Evolutionary conservation across 805 yeast species (phyloP).

Genomic region (Isabelozyma pseudorhagii): DNA sequence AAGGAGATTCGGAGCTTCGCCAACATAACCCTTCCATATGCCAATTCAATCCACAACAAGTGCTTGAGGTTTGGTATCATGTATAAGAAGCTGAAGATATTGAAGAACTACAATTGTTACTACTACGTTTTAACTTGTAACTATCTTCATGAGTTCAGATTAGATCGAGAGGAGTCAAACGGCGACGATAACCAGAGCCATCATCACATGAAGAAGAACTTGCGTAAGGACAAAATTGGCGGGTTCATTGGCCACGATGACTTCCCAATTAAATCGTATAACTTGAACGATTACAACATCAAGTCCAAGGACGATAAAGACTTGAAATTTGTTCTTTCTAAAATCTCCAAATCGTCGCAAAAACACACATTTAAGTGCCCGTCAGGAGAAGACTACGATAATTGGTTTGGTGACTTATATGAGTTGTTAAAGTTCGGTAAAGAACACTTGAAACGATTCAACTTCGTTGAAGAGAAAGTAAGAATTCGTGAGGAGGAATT

Average conservation of each 20-base stretch:
- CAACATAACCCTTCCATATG: conserved; percentile 28
- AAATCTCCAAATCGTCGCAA: conserved; percentile 22
- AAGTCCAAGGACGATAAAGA: conserved; percentile 28
- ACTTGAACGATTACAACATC: conserved; percentile 35
- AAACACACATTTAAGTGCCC: conserved; percentile 45
- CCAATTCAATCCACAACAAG: conserved; percentile 36
- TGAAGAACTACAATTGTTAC: conserved; percentile 35
- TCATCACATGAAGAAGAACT: conserved; percentile 5
- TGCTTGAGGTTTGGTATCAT: conserved; percentile 38
- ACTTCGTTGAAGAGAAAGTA: conserved; percentile 42
- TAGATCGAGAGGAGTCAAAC: conserved; percentile 19
- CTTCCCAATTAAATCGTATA: conserved; percentile 38
- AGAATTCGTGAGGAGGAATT: conserved; percentile 10
- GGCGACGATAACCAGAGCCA: neutral
- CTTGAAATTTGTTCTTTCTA: conserved; percentile 32
- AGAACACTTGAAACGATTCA: conserved; percentile 48
- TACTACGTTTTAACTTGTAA: conserved; percentile 41
- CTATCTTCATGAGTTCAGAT: conserved; percentile 40
- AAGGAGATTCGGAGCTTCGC: conserved; percentile 45
- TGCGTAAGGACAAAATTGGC: conserved; percentile 31
- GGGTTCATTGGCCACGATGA: conserved; percentile 40
- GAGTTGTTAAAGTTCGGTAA: conserved; percentile 48
- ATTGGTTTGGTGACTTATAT: conserved; percentile 55
- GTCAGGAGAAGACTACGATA: conserved; percentile 38
- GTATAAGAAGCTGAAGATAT: conserved; percentile 38